Percentiles rank a stretch among this genome's conserved stretches.
Evolutionary conservation across 108 stramenopile species (phyloP).

Genomic region (Phaeodactylum tricornutum): DNA sequence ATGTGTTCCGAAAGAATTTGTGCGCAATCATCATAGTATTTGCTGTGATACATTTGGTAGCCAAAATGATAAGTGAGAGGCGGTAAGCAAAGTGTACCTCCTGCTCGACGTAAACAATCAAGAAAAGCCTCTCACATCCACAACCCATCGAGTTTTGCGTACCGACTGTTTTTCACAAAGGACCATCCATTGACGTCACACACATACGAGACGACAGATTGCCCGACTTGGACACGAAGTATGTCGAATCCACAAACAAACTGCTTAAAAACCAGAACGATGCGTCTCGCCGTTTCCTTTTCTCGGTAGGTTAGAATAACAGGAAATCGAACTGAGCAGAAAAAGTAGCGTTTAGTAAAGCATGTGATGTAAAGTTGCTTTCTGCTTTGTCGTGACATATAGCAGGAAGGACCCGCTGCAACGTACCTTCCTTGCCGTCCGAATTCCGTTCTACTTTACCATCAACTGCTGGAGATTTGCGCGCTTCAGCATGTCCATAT

Average conservation of each 20-base stretch:
- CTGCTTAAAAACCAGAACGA: conserved; percentile 89
- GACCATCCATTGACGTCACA: conserved; percentile 99
- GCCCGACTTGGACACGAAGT: conserved; percentile 70
- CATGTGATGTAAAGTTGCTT: no score
- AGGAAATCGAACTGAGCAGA: conserved; percentile 93
- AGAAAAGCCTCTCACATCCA: neutral
- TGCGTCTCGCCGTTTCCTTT: conserved; percentile 89
- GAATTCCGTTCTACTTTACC: conserved; percentile 92
- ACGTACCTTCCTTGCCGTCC: conserved; percentile 95
- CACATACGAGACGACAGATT: conserved; percentile 80
- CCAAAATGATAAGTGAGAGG: neutral
- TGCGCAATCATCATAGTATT: conserved; percentile 95
- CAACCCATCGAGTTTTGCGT: conserved; percentile 15
- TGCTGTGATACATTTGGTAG: conserved; percentile 29
- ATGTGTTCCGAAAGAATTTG: conserved; percentile 88
- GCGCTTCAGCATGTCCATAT: conserved; percentile 97
- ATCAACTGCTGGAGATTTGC: conserved; percentile 95
- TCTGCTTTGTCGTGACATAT: no score
- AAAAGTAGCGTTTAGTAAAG: no score
- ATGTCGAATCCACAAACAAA: conserved; percentile 98
- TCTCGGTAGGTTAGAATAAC: conserved; percentile 91
- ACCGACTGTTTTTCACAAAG: conserved; percentile 92
- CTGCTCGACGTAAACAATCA: neutral
- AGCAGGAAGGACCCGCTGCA: no score
- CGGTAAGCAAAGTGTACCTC: neutral